Conservation (phyloP, 2,329 filamentous ascomycete genomes). For the Aspergillus pseudonomiae region DNA sequence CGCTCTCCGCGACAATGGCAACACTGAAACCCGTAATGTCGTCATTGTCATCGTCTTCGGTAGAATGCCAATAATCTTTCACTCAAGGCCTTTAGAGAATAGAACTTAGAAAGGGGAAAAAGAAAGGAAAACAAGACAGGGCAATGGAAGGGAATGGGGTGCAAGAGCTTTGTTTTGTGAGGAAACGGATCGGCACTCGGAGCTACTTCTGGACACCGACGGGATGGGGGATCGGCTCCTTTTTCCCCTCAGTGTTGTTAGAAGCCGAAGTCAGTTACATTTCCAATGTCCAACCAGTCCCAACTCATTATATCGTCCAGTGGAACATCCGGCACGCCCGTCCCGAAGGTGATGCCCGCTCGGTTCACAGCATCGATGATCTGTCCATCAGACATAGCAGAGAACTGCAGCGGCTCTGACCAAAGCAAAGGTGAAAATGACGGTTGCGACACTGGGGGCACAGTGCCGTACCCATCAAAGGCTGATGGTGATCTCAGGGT, state of each 20-base stretch:
- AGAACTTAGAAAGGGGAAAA: neutral
- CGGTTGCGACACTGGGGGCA: constrained; percentile 28
- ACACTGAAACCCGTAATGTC: constrained; percentile 26
- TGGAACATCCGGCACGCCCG: constrained; percentile 58
- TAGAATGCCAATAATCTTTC: neutral
- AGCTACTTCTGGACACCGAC: constrained; percentile 34
- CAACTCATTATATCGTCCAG: constrained; percentile 63
- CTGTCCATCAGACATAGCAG: constrained; percentile 70
- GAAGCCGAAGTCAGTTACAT: constrained; percentile 31
- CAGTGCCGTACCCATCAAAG: constrained; percentile 22
- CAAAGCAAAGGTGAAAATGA: constrained; percentile 41
- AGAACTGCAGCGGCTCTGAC: constrained; percentile 63
- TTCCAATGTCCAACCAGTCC: constrained; percentile 57
- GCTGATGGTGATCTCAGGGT: constrained; percentile 16
- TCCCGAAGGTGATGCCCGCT: constrained; percentile 62
- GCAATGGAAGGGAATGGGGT: neutral
- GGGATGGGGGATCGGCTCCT: constrained; percentile 10
- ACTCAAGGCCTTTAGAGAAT: neutral
- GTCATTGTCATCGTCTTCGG: constrained; percentile 23
- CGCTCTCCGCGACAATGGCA: constrained; percentile 29
- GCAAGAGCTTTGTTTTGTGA: neutral
- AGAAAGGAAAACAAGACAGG: neutral
- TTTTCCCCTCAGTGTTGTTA: constrained; percentile 12
- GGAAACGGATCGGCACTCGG: constrained; percentile 24
- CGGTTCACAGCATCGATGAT: constrained; percentile 68